A percentile compares a stretch with the other conserved stretches of the same genome.
phyloP scores from a whole-genome alignment of 129 eudicot species.

The Daucus carota region DH1_v3.0 NC_030382.2:37354501-37355000 shows the following conservation, averaged over 20 bases:
- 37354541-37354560: no score
- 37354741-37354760: neutral
- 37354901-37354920: neutral
- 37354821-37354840: neutral
- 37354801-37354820: no score
- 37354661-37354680: neutral
- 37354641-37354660: neutral
- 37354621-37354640: neutral
- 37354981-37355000: neutral
- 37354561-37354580: neutral
- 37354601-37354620: neutral
- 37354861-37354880: neutral
- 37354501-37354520: no score
- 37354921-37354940: neutral
- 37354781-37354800: neutral
- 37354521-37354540: no score
- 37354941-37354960: neutral
- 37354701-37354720: neutral
- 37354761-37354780: neutral
- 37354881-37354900: no score
- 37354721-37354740: neutral
- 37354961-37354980: neutral
- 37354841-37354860: neutral
- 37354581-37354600: neutral
- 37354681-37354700: neutral